Percentiles rank a stretch among this genome's conserved stretches.
Evolutionary conservation across 352 stramenopile species (phyloP).

Genomic region (Phytophthora europaea): DNA sequence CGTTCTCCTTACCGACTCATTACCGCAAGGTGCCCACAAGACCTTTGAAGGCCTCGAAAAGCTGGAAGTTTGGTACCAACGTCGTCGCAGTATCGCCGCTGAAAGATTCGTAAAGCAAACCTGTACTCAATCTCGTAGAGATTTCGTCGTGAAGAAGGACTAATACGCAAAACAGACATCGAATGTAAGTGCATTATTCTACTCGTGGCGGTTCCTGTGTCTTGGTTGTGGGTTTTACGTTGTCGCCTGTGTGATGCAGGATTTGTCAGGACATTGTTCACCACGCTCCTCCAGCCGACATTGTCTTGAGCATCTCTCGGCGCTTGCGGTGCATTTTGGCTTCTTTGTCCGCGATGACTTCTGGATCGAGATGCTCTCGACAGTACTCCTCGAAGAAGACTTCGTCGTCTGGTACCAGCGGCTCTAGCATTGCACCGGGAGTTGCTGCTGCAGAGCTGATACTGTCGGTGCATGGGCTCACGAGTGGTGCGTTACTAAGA

Average conservation of each 20-base stretch:
- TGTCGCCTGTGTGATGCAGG: neutral
- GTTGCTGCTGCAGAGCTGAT: neutral
- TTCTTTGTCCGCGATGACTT: constrained; percentile 41
- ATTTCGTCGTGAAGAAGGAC: constrained; percentile 15
- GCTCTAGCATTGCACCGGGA: constrained; percentile 17
- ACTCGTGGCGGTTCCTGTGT: constrained; percentile 10
- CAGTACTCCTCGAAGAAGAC: constrained; percentile 40
- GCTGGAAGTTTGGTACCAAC: constrained; percentile 64
- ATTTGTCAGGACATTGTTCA: neutral
- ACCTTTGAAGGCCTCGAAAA: constrained; percentile 79
- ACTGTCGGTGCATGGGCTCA: neutral
- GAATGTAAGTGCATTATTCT: constrained; percentile 47
- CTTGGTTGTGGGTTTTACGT: constrained; percentile 5
- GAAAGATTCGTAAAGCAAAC: constrained; percentile 29
- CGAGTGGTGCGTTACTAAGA: neutral
- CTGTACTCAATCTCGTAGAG: constrained; percentile 8
- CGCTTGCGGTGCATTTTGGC: constrained; percentile 48
- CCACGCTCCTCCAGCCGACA: constrained; percentile 37
- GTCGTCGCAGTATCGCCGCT: constrained; percentile 42
- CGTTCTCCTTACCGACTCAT: constrained; percentile 41
- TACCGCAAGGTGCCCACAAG: constrained; percentile 79
- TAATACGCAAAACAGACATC: constrained; percentile 30
- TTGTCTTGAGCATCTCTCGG: constrained; percentile 58
- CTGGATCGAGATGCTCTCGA: constrained; percentile 25
- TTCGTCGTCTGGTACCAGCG: constrained; percentile 13